A percentile compares a stretch with the other conserved stretches of the same genome.
Conservation (phyloP, 345 rosid species). For the Boechera retrofracta region DNA sequence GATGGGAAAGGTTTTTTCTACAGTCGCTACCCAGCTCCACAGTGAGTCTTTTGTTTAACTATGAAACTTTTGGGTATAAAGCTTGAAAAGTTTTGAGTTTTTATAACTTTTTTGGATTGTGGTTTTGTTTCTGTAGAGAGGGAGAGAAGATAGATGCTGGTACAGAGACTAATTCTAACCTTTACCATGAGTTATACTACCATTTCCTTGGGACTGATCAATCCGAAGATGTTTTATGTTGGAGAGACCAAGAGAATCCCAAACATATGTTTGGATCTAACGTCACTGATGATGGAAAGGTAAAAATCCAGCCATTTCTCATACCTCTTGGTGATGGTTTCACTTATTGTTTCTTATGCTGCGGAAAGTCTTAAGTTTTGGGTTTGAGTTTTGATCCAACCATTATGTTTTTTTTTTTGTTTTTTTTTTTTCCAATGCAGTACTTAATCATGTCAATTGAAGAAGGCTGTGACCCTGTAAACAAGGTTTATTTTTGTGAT, state of each 20-base stretch:
- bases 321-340: not conserved
- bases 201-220: conserved; percentile 83
- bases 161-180: conserved; percentile 84
- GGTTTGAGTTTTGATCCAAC: conserved; percentile 2
- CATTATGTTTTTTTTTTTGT: not conserved
- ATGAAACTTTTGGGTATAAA: not conserved
- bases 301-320: conserved; percentile 37
- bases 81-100: conserved; percentile 7
- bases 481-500: conserved; percentile 79
- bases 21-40: conserved; percentile 84
- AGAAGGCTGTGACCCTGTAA: conserved; percentile 81
- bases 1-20: conserved; percentile 90
- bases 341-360: not conserved
- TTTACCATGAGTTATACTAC: conserved; percentile 79
- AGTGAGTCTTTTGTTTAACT: conserved; percentile 50
- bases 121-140: conserved; percentile 57
- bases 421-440: conserved; percentile 49
- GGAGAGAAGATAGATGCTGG: conserved; percentile 88
- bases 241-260: conserved; percentile 87
- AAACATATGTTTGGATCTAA: conserved; percentile 56
- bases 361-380: not conserved
- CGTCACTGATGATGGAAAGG: conserved; percentile 94
- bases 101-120: conserved; percentile 5
- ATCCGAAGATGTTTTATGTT: conserved; percentile 85
- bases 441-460: conserved; percentile 61